Evolutionary conservation across 306 rosid species (phyloP).

Genomic region (Arachis hypogaea): DNA sequence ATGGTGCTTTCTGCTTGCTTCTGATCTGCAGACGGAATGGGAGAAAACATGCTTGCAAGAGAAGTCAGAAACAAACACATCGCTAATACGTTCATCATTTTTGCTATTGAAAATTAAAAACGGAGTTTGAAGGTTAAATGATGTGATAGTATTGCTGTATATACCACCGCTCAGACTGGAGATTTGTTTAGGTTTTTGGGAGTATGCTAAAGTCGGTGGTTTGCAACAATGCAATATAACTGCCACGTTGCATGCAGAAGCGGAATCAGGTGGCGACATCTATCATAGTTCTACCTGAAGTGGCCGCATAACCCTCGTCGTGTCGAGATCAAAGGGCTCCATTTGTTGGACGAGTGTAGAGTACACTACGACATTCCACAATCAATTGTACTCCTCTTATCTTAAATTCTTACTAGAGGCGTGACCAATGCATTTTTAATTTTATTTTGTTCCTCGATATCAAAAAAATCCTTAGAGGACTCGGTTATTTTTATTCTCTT

Average conservation of each 20-base stretch:
- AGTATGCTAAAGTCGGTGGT: background rate
- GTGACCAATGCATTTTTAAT: no score
- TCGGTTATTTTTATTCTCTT: no score
- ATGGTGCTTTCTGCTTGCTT: slow-evolving; percentile 47
- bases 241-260: slow-evolving; percentile 30
- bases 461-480: no score
- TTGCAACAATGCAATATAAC: background rate
- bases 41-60: slow-evolving; percentile 60
- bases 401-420: no score
- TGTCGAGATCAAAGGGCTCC: slow-evolving; percentile 9
- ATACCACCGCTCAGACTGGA: background rate
- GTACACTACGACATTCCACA: background rate
- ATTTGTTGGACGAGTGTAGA: background rate
- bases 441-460: no score
- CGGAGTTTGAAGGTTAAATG: no score
- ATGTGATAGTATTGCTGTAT: no score
- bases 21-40: slow-evolving; percentile 33
- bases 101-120: background rate
- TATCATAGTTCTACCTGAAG: background rate
- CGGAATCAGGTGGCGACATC: slow-evolving; percentile 20
- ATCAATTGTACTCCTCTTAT: no score
- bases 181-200: slow-evolving; percentile 4
- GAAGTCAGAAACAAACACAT: slow-evolving; percentile 57
- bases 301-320: slow-evolving; percentile 36
- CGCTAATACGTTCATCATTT: slow-evolving; percentile 67